phyloP scores from a whole-genome alignment of 495 filamentous ascomycete genomes.

The Neurospora discreta region DNA sequence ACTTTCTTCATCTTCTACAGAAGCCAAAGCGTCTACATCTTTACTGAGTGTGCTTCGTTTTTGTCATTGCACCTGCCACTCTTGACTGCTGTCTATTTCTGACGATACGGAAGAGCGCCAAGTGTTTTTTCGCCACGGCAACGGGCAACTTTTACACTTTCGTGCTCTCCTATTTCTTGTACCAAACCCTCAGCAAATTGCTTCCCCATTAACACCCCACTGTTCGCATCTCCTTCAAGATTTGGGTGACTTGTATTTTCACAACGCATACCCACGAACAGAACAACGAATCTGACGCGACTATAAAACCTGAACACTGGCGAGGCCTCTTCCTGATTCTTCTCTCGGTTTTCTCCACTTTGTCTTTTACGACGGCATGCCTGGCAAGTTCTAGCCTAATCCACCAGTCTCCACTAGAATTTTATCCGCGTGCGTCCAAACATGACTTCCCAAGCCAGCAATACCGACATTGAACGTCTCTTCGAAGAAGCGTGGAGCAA shows the following conservation, averaged over 20 bases:
- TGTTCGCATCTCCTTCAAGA: background rate
- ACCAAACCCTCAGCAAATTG: background rate
- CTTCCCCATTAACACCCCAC: background rate
- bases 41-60: too few relatives aligned
- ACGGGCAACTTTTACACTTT: background rate
- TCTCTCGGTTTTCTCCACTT: background rate
- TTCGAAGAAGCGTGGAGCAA: background rate
- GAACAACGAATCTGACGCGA: background rate
- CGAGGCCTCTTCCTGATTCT: background rate
- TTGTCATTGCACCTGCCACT: too few relatives aligned
- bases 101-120: too few relatives aligned
- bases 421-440: background rate
- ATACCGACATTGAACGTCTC: background rate
- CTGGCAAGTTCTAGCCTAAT: background rate
- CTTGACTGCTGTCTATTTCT: too few relatives aligned
- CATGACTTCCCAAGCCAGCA: background rate
- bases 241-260: background rate
- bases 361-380: background rate
- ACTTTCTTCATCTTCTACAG: too few relatives aligned
- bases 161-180: background rate
- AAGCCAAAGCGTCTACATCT: too few relatives aligned
- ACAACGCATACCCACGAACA: background rate
- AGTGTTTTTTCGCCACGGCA: too few relatives aligned
- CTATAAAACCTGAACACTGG: background rate
- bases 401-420: background rate